Percentiles rank a stretch among this genome's conserved stretches.
These are phyloP conservation scores for Gigaspora rosea DNA, from an alignment of 192 early-diverging fungal species.

Conservation along the genomic window DNA sequence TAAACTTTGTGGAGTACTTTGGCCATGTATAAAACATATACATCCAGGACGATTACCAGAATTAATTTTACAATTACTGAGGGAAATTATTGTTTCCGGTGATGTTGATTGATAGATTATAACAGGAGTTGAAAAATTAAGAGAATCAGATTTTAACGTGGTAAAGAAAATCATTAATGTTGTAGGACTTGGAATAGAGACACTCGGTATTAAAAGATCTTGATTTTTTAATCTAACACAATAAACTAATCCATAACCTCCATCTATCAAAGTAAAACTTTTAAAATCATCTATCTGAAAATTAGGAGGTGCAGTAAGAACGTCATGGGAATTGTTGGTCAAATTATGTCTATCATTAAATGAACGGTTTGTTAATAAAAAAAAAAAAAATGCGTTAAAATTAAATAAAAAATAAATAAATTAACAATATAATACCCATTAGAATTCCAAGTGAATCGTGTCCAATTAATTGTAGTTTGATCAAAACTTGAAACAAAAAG, in stretches of 20 bases:
- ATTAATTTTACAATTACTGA: background rate
- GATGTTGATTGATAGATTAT: background rate
- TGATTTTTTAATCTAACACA: background rate
- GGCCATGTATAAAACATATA: background rate
- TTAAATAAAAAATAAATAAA: background rate
- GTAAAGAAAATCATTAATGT: background rate
- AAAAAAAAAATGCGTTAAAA: background rate
- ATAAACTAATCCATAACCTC: conserved; percentile 1
- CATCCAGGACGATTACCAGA: background rate
- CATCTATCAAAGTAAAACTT: background rate
- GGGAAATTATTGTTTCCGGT: background rate
- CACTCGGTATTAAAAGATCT: background rate
- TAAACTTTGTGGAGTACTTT: background rate
- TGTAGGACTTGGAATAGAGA: background rate
- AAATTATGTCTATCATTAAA: background rate
- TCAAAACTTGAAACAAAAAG: background rate
- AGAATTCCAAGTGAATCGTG: background rate
- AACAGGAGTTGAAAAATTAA: background rate
- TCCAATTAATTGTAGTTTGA: background rate
- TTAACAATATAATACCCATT: background rate
- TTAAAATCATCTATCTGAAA: background rate
- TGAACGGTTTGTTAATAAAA: background rate
- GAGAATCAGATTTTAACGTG: background rate
- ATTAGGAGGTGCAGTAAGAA: background rate
- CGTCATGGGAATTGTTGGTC: background rate